These are phyloP conservation scores for Talaromyces proteolyticus DNA, from an alignment of 495 filamentous ascomycete species.

Conservation along the genomic window DNA sequence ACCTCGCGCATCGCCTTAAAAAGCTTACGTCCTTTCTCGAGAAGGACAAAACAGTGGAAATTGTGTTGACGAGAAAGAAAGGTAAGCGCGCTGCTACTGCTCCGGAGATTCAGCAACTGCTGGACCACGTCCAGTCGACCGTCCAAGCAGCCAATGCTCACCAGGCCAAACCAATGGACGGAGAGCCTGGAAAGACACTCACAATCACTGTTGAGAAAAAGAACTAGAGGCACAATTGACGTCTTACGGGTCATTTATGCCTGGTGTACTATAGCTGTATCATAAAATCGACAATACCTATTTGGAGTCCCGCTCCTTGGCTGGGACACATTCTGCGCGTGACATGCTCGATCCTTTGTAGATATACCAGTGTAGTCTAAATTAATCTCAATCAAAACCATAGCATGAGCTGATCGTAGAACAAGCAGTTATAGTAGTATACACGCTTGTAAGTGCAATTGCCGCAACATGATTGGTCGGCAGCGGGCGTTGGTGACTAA, in stretches of 20 bases:
- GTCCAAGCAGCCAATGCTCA: constrained; percentile 29
- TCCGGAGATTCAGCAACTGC: constrained; percentile 36
- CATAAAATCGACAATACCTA: neutral
- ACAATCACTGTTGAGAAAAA: constrained; percentile 33
- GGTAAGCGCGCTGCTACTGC: constrained; percentile 33
- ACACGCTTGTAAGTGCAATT: too few relatives aligned
- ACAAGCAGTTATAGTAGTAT: too few relatives aligned
- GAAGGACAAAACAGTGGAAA: constrained; percentile 58
- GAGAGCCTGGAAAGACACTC: constrained; percentile 35
- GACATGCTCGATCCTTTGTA: too few relatives aligned
- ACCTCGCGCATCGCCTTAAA: constrained; percentile 55
- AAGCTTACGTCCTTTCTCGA: constrained; percentile 55
- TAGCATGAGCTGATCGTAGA: too few relatives aligned
- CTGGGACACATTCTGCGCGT: too few relatives aligned
- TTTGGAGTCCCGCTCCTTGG: constrained; percentile 8
- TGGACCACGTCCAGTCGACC: constrained; percentile 29
- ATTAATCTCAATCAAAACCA: too few relatives aligned
- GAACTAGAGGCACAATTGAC: too few relatives aligned
- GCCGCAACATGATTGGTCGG: constrained; percentile 28
- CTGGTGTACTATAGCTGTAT: neutral
- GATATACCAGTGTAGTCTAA: too few relatives aligned
- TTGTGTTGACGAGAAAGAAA: constrained; percentile 48
- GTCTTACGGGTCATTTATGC: too few relatives aligned
- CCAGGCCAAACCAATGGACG: constrained; percentile 35
- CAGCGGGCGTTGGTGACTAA: constrained; percentile 29